These are phyloP conservation scores for Rutstroemia sp. DNA, from an alignment of 2,329 filamentous ascomycete species.

Conservation along the genomic window DNA sequence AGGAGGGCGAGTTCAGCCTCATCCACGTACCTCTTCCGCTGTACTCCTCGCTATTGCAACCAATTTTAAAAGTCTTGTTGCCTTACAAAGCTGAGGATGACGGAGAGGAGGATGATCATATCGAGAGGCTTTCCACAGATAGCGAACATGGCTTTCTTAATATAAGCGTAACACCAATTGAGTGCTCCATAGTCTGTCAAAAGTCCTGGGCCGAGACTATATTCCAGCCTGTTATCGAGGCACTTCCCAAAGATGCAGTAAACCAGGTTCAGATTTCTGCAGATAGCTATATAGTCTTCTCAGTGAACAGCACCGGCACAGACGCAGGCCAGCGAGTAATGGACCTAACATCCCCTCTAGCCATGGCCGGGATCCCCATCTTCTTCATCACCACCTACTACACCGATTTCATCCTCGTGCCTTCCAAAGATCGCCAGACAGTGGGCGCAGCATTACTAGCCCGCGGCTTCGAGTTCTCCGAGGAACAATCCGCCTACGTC, in stretches of 20 bases:
- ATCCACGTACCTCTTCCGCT: constrained; percentile 83
- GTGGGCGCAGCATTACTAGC: constrained; percentile 72
- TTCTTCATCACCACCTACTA: constrained; percentile 99
- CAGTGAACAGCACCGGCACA: constrained; percentile 81
- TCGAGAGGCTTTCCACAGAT: constrained; percentile 42
- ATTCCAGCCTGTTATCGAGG: constrained; percentile 64
- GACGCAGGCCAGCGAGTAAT: constrained; percentile 88
- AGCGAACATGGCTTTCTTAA: constrained; percentile 78
- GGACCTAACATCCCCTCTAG: constrained; percentile 83
- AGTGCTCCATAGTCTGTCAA: constrained; percentile 88
- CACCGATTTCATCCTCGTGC: constrained; percentile 92
- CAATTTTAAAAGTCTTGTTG: constrained; percentile 78
- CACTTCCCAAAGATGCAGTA: constrained; percentile 47
- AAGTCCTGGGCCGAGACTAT: constrained; percentile 64
- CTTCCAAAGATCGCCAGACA: constrained; percentile 61
- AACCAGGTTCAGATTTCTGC: constrained; percentile 64
- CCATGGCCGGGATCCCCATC: constrained; percentile 87
- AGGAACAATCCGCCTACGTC: constrained; percentile 60
- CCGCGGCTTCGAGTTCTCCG: constrained; percentile 78
- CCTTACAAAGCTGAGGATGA: constrained; percentile 42
- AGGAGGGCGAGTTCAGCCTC: constrained; percentile 83
- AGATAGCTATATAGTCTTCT: constrained; percentile 82
- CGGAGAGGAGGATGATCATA: constrained; percentile 27
- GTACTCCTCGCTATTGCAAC: constrained; percentile 72
- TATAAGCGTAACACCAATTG: constrained; percentile 83